A percentile compares a stretch with the other conserved stretches of the same genome.
Conservation (phyloP, 345 rosid species). For the Ceriops decandra region DNA sequence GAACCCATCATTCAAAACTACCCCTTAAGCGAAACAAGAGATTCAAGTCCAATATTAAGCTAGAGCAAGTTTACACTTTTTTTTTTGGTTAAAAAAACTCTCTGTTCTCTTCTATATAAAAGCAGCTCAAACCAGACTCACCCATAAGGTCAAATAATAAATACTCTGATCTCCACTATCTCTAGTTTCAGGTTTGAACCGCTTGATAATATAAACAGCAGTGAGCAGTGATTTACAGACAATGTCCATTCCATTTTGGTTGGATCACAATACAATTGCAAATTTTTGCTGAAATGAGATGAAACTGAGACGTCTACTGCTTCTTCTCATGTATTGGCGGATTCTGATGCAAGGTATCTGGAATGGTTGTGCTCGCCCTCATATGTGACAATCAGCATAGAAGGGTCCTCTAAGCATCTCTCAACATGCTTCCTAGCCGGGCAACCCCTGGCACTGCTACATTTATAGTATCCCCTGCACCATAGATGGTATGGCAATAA, state of each 20-base stretch:
- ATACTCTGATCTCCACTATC: neutral
- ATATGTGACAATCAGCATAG: conserved; percentile 73
- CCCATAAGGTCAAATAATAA: neutral
- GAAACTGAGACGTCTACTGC: neutral
- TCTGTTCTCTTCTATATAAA: neutral
- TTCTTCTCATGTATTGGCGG: conserved; percentile 46
- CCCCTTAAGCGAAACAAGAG: neutral
- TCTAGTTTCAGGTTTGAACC: conserved; percentile 8
- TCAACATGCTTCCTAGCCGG: conserved; percentile 89
- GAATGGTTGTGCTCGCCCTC: conserved; percentile 82
- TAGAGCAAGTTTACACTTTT: conserved; percentile 5
- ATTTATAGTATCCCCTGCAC: conserved; percentile 80
- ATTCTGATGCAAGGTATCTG: conserved; percentile 43
- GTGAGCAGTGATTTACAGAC: conserved; percentile 13
- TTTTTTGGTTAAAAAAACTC: too few species aligned
- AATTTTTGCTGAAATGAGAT: neutral
- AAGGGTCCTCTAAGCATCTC: conserved; percentile 68
- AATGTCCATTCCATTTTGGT: neutral
- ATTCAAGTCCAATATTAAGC: neutral
- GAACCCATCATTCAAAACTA: neutral
- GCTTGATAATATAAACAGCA: conserved; percentile 9
- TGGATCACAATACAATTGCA: neutral
- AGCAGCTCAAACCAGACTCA: conserved; percentile 12
- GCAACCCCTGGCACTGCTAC: conserved; percentile 81
- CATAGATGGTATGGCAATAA: neutral